Evolutionary conservation across 257 asterid species (phyloP).

Genomic region (Nicotiana noctiflora): DNA sequence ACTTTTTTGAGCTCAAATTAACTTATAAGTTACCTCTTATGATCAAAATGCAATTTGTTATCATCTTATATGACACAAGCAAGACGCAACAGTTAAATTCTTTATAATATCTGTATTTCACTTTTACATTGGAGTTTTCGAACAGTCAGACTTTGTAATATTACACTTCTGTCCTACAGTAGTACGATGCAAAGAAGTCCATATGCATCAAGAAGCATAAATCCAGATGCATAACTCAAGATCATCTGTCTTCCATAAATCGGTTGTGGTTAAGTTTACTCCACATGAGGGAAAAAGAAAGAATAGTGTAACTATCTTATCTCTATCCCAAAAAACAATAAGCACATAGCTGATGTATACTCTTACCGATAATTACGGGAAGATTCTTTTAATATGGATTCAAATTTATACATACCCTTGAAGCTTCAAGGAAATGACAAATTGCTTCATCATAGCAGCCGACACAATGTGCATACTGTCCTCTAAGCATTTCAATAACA

Average conservation of each 20-base stretch:
- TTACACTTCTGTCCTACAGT: neutral
- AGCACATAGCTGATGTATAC: neutral
- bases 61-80: neutral
- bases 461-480: conserved; percentile 90
- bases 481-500: conserved; percentile 82
- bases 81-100: neutral
- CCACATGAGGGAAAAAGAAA: neutral
- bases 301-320: neutral
- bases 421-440: conserved; percentile 88
- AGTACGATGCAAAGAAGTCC: neutral
- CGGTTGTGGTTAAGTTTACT: neutral
- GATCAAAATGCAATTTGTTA: neutral
- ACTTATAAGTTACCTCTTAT: neutral
- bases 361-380: neutral
- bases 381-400: neutral
- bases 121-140: neutral
- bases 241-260: neutral
- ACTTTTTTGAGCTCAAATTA: too few relatives aligned
- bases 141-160: neutral
- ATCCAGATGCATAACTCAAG: neutral
- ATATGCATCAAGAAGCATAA: neutral
- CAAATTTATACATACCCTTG: conserved; percentile 39
- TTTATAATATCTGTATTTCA: neutral
- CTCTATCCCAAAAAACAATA: neutral
- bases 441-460: conserved; percentile 80